These are phyloP conservation scores for Oryza glumipatula DNA, from an alignment of 176 grass and related monocot species.

Conservation along the genomic window DNA sequence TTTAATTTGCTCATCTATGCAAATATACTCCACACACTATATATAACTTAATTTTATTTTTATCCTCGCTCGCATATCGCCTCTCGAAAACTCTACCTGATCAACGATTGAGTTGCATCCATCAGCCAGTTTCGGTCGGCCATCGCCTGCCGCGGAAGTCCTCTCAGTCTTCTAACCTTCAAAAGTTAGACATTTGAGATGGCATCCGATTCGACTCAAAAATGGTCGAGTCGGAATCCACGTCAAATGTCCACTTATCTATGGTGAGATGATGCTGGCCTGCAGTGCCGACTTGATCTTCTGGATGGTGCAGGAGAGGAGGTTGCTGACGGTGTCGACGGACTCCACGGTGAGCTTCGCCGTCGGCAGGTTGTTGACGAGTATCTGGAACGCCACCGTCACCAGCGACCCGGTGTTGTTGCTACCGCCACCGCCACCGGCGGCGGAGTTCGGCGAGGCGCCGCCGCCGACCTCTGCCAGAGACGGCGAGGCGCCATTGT, in stretches of 20 bases:
- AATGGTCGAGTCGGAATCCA: slow-evolving; percentile 50
- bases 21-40: slow-evolving; percentile 37
- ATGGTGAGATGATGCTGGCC: slow-evolving; percentile 49
- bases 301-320: slow-evolving; percentile 78
- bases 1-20: slow-evolving; percentile 33
- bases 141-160: neutral
- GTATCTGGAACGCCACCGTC: slow-evolving; percentile 77
- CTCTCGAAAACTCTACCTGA: neutral
- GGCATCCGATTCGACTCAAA: slow-evolving; percentile 30
- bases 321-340: slow-evolving; percentile 65
- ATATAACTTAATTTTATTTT: slow-evolving; percentile 38
- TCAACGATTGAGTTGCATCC: neutral
- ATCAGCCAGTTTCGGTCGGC: neutral
- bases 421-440: too few relatives aligned
- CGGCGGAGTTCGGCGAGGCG: neutral
- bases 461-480: neutral
- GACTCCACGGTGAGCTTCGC: slow-evolving; percentile 74
- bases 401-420: slow-evolving; percentile 49
- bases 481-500: neutral
- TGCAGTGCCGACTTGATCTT: slow-evolving; percentile 77
- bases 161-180: neutral
- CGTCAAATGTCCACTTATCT: slow-evolving; percentile 56
- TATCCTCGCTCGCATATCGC: neutral
- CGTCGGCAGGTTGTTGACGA: slow-evolving; percentile 68
- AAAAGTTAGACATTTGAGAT: slow-evolving; percentile 54